phyloP scores from a whole-genome alignment of 1,284 basidiomycete genomes.

The Malassezia equina region DNA sequence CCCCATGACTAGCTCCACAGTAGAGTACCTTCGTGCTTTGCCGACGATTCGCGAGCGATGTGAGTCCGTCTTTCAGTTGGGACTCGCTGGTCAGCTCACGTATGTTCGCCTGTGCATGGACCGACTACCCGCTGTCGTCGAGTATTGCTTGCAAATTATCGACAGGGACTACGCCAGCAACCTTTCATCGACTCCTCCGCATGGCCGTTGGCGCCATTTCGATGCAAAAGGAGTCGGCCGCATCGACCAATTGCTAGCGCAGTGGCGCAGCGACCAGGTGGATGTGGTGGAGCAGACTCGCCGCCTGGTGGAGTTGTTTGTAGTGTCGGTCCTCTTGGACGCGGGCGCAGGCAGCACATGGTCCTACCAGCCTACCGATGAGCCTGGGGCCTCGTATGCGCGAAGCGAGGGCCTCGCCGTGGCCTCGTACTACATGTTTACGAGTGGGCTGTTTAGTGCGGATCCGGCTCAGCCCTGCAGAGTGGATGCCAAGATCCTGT shows the following conservation, averaged over 20 bases:
- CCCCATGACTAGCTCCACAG: not conserved
- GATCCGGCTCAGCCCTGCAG: not conserved
- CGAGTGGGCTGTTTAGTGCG: not conserved
- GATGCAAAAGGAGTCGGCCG: not conserved
- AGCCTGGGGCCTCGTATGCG: not conserved
- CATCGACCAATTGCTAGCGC: not conserved
- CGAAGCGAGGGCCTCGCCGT: not conserved
- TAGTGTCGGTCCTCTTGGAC: not conserved
- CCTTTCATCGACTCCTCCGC: not conserved
- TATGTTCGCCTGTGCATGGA: not conserved
- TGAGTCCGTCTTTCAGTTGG: not conserved
- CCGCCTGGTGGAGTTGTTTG: not conserved
- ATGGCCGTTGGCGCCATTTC: not conserved
- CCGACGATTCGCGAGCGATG: not conserved
- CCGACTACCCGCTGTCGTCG: not conserved
- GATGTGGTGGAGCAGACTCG: not conserved
- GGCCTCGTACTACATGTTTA: not conserved
- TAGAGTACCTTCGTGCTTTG: not conserved
- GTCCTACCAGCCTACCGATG: not conserved
- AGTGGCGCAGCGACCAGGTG: not conserved
- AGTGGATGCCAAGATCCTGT: not conserved
- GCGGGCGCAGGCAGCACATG: not conserved
- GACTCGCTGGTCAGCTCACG: not conserved
- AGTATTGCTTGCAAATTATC: not conserved
- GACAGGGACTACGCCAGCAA: not conserved